phyloP scores from a whole-genome alignment of 1,284 basidiomycete species.

The Phylloboletellus chloephorus region DNA sequence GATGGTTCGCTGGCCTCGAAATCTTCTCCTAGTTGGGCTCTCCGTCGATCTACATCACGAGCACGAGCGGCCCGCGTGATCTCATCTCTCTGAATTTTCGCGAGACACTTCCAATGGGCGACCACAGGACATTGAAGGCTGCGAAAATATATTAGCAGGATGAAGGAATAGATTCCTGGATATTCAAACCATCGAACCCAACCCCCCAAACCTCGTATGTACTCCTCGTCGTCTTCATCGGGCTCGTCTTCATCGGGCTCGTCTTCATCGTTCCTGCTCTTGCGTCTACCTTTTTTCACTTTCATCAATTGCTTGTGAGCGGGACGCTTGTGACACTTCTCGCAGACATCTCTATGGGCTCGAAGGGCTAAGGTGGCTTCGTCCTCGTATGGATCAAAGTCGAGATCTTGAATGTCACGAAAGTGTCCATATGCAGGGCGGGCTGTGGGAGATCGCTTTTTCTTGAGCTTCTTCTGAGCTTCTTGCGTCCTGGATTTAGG shows the following conservation, averaged over 20 bases:
- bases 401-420: constrained; percentile 52
- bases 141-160: constrained; percentile 8
- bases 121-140: constrained; percentile 74
- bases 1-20: constrained; percentile 6
- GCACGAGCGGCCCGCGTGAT: constrained; percentile 61
- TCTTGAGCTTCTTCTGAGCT: constrained; percentile 21
- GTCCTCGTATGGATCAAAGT: constrained; percentile 53
- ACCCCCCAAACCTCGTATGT: constrained; percentile 57
- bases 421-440: constrained; percentile 65
- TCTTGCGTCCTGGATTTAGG: constrained; percentile 14
- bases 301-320: constrained; percentile 49
- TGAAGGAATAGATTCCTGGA: constrained; percentile 4
- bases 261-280: constrained; percentile 36
- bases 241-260: constrained; percentile 41
- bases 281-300: constrained; percentile 40
- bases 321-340: constrained; percentile 61
- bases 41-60: constrained; percentile 43
- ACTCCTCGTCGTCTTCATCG: constrained; percentile 54
- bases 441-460: constrained; percentile 39
- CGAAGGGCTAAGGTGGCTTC: constrained; percentile 51
- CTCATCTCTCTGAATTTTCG: constrained; percentile 60
- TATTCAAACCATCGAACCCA: constrained; percentile 77
- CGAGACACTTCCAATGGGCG: constrained; percentile 78
- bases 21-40: constrained; percentile 23
- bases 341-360: constrained; percentile 59